Conservation (phyloP, 2,329 filamentous ascomycete genomes). For the Blumeria hordei region DNA sequence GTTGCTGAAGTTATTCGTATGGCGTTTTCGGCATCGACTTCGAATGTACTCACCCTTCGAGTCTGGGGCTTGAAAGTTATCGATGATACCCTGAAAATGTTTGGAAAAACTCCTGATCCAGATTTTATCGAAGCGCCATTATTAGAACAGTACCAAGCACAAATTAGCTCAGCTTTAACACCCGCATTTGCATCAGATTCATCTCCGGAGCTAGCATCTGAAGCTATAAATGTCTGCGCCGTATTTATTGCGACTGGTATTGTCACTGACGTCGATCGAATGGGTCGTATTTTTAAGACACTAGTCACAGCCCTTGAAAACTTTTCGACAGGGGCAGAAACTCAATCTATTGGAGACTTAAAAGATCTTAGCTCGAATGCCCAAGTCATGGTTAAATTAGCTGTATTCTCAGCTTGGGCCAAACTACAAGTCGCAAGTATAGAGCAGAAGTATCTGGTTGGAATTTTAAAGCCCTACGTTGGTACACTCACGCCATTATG, state of each 20-base stretch:
- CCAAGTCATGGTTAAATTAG: conserved; percentile 95
- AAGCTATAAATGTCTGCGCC: conserved; percentile 94
- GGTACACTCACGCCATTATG: conserved; percentile 76
- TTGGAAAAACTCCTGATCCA: conserved; percentile 82
- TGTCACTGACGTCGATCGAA: conserved; percentile 91
- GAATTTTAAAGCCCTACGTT: conserved; percentile 77
- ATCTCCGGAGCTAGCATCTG: conserved; percentile 81
- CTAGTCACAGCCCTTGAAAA: conserved; percentile 78
- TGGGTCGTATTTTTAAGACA: conserved; percentile 91
- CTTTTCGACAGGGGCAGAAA: conserved; percentile 60
- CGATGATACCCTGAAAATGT: conserved; percentile 80
- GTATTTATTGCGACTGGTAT: conserved; percentile 94
- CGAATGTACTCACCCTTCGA: conserved; percentile 68
- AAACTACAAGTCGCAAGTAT: conserved; percentile 86
- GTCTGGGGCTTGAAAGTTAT: conserved; percentile 87
- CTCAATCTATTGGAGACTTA: conserved; percentile 74
- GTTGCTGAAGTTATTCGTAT: conserved; percentile 88
- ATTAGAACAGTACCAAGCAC: conserved; percentile 92
- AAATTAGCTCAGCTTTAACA: conserved; percentile 89
- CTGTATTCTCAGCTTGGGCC: conserved; percentile 91
- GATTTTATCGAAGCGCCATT: conserved; percentile 95
- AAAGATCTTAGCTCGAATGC: conserved; percentile 86
- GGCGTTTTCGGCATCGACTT: conserved; percentile 91
- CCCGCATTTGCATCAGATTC: conserved; percentile 92
- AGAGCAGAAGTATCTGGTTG: conserved; percentile 70